Evolutionary conservation across 768 basidiomycete genomes (phyloP), one percentile per base, ranked within the genome.

Genomic region (Xerocomellus amylosporus): DNA sequence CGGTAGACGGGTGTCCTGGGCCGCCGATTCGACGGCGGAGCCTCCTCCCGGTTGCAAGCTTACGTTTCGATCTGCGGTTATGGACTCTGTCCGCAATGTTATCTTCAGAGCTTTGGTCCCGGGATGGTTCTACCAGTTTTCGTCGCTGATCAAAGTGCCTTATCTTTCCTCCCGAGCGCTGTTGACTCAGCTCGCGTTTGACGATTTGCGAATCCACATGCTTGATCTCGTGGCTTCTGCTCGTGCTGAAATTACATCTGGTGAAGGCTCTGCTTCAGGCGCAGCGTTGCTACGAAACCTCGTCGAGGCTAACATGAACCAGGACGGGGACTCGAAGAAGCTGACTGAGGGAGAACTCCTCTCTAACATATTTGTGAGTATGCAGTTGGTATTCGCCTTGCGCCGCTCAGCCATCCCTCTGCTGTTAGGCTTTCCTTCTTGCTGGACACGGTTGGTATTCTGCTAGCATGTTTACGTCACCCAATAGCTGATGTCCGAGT

Each of bases 311-410:
- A 81, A 79, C 59, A 76, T 78, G 71, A 58, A 62, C 7, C 67
- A 73, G 48, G 72, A 72, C 3, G 65, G 64, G 12, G 53, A 55
- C 3, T 61, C 54, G 12, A 58, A 71, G 51, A 69, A 55, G 53
- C 49, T 81, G 33, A 74, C 73, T 2, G 79, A 81, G 36, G 75
- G 67, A 14, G 79, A 81, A 50, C 51, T 81, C 13, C 58, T 80
- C 7, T 80, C 79, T 5, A 72, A 81, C 55, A 74, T 76, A 49
- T 81, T 79, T 58, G 80, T 79, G 59, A 57, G 76, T 66, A 15
- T 6, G 10, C 36, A 31, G 3, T 38, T 43, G 26, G 3, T 12
- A 39, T 31, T 6, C 19, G 22, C 31, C 19, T 31, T 14, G 5
- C 24, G 3, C 3, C 17, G n/a, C 44, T 48, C 17, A 38, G 1